A percentile compares a stretch with the other conserved stretches of the same genome.
Conservation (phyloP, 805 yeast species). For the Yarrowia sp. region DNA sequence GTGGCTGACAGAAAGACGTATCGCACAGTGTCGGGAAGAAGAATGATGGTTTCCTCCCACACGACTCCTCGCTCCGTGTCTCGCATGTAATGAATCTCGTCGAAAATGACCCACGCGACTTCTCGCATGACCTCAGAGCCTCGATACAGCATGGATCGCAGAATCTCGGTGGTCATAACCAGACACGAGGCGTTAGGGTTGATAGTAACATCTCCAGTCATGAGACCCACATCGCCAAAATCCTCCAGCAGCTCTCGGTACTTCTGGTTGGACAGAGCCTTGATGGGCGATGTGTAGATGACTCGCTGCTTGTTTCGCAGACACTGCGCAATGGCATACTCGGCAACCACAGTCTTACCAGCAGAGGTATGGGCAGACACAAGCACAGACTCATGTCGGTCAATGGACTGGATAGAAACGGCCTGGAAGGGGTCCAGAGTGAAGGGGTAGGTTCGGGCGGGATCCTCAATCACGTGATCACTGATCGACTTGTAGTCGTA, state of each 20-base stretch:
- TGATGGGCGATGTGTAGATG: constrained; percentile 93
- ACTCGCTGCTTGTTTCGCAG: constrained; percentile 89
- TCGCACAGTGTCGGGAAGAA: constrained; percentile 94
- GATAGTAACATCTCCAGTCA: constrained; percentile 99
- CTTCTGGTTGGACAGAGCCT: constrained; percentile 92
- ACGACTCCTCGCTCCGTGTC: constrained; percentile 98
- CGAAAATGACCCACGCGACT: constrained; percentile 98
- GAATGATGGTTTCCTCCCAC: constrained; percentile 98
- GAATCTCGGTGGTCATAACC: constrained; percentile 98
- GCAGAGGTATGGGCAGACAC: constrained; percentile 99
- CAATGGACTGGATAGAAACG: constrained; percentile 94
- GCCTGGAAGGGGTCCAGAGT: constrained; percentile 97
- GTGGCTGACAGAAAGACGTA: constrained; percentile 95
- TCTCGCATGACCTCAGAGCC: constrained; percentile 99
- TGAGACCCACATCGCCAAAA: constrained; percentile 95
- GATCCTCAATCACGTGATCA: constrained; percentile 77
- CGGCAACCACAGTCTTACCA: constrained; percentile 97
- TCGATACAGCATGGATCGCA: constrained; percentile 93
- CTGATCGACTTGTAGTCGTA: constrained; percentile 88
- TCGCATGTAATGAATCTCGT: constrained; percentile 98
- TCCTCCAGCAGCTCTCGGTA: constrained; percentile 91
- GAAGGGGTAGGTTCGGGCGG: constrained; percentile 91
- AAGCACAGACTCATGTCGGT: constrained; percentile 89
- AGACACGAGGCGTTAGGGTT: constrained; percentile 98
- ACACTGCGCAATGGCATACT: constrained; percentile 96